Evolutionary conservation across 129 eudicot species (phyloP).

Genomic region (Flaveria trinervia): DNA sequence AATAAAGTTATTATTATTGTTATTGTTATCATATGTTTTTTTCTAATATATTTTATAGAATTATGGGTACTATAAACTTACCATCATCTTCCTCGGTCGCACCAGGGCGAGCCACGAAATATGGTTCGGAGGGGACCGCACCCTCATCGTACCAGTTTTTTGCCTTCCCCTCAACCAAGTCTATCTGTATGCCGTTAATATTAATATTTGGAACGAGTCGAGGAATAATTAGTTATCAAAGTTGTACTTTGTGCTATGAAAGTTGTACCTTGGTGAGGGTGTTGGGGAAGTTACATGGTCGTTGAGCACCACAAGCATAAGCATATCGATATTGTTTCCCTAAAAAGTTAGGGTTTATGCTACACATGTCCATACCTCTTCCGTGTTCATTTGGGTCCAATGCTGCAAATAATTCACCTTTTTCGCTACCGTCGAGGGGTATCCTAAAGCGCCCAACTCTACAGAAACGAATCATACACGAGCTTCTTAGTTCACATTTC

Average conservation of each 20-base stretch:
- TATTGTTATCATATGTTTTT: neutral
- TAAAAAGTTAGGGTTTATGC: conserved; percentile 72
- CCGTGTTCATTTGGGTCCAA: conserved; percentile 92
- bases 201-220: neutral
- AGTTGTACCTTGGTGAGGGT: conserved; percentile 85
- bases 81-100: conserved; percentile 97
- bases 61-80: conserved; percentile 23
- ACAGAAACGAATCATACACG: neutral
- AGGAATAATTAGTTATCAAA: neutral
- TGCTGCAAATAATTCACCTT: conserved; percentile 80
- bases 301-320: conserved; percentile 90
- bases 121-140: conserved; percentile 87
- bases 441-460: conserved; percentile 91
- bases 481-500: too few species aligned
- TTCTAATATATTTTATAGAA: neutral
- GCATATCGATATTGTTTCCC: conserved; percentile 88
- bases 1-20: neutral
- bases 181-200: conserved; percentile 48
- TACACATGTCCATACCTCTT: conserved; percentile 94
- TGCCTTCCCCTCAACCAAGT: conserved; percentile 69
- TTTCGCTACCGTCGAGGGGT: conserved; percentile 86
- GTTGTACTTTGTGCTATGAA: neutral
- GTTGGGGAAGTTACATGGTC: conserved; percentile 97
- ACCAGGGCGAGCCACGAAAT: conserved; percentile 89
- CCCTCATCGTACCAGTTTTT: conserved; percentile 90